Evolutionary conservation across 306 rosid species (phyloP), one percentile per base, ranked within the genome.

Genomic region (Neltuma alba): DNA sequence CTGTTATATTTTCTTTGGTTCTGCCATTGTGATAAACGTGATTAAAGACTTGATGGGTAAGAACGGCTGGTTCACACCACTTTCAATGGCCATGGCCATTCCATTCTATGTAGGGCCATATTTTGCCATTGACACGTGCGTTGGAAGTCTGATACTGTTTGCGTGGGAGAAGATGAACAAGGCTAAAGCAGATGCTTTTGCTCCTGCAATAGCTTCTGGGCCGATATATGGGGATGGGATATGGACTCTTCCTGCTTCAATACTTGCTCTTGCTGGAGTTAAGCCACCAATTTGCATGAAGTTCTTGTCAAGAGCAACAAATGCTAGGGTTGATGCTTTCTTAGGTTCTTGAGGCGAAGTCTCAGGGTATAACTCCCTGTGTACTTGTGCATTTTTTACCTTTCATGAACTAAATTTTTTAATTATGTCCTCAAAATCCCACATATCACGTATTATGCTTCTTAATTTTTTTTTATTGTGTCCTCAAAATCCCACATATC

Each of bases 81-180:
- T 87, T 54, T 88, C 90, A 73, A 87, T 87, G 90, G 88, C 90
- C 8, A 87, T 85, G 88, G 90, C 90, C 15, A 85, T 87, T 61
- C 88, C 90, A 44, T 87, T 87, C 82, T 85, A 87, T 38, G 7
- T 87, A 79, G 91, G 91, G 14, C 77, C 87, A 60, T 82, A 85
- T 60, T 87, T 87, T 77, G 91, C 88, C 76, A 82, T 85, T 74
- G 87, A 87, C 74, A 87, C 85, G 91, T 85, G 85, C 64, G 77
- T 87, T 80, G 91, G 91, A 80, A 87, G 91, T 72, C 6, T 85
- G 48, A 70, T 87, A 63, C 72, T 87, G 16, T 82, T 62, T 65
- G 82, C 82, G 52, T 85, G 91, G 88, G 88, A 82, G 21, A 85
- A 40, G 75, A 20, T 82, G 15, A 77, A 82, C 75, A 80, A 82